Base-by-base conservation (phyloP, 495 filamentous ascomycete species). In the Pseudevernia furfuracea region DNA sequence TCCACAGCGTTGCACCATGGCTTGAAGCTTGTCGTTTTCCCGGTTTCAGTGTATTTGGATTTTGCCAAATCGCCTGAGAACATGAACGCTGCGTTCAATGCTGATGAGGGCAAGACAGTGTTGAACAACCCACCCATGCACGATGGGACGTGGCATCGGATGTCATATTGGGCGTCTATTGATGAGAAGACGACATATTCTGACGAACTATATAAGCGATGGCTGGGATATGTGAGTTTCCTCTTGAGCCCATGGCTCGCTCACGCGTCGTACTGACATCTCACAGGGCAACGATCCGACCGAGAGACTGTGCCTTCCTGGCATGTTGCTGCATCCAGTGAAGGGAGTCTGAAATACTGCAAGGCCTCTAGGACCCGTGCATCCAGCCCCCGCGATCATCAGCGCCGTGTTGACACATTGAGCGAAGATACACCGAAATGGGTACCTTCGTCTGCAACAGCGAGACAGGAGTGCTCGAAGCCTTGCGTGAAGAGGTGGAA, bases 1-100 rank as follows among this genome's bases (percentile, higher is more conserved):
- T 88, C 86, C 0, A 81, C 81, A 19, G 78, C 86, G 0, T 74
- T 91, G 10, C 80, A 87, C 32, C 88, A 91, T 70, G 88, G 89
- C 3, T 76, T 91, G 58, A 91, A 92, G 71, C 80, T 84, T 2
- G 84, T 88, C 10, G 85, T 81, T 58, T 82, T 81, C 17, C 87
- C 87, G 6, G 84, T 90, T 69, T 88, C 89, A 1, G 85, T 90
- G 56, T 91, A 82, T 71, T 81, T 85, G 25, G 87, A 89, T 63
- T 76, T 80, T 36, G 74, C 76, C 14, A 90, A 86, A 82, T 74
- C 74, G 32, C 78, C 81, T 1, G 70, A 75, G 23, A 81, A 81
- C 64, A 70, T 87, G 46, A 80, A 83, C 14, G 77, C 73, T 58
- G 83, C 81, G 69, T 88, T 89, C 74, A 90, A 91, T 63, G 78